phyloP scores from a whole-genome alignment of 1,284 basidiomycete species.

The Trametes hirsuta region DNA sequence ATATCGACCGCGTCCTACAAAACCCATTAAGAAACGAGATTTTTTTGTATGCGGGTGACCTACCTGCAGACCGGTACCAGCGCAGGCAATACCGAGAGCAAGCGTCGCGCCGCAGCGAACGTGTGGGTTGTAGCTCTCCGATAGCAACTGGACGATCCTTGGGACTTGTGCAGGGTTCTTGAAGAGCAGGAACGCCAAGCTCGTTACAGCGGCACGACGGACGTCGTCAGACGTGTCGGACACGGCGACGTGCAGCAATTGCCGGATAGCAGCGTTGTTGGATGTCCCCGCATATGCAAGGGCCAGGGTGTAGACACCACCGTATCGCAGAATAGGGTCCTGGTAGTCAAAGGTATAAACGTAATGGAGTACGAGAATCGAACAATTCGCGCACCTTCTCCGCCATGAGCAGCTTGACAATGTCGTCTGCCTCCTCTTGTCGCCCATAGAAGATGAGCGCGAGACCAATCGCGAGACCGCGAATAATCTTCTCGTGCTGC shows the following conservation, averaged over 20 bases:
- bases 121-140: conserved; percentile 98
- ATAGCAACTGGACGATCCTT: conserved; percentile 91
- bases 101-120: conserved; percentile 95
- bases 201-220: conserved; percentile 90
- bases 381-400: conserved; percentile 69
- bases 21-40: not conserved
- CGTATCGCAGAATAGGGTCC: conserved; percentile 96
- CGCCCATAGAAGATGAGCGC: conserved; percentile 91
- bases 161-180: conserved; percentile 95
- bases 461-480: conserved; percentile 89
- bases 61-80: conserved; percentile 93
- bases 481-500: conserved; percentile 97
- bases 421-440: conserved; percentile 85
- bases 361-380: not conserved
- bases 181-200: conserved; percentile 93
- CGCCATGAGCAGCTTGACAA: conserved; percentile 73
- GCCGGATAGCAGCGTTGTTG: conserved; percentile 89
- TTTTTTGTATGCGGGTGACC: not conserved
- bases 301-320: conserved; percentile 93
- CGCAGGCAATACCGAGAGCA: conserved; percentile 93
- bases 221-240: conserved; percentile 98
- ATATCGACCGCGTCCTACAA: conserved; percentile 88
- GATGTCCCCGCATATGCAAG: conserved; percentile 94
- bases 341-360: conserved; percentile 35
- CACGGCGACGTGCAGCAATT: conserved; percentile 91